Base-by-base conservation (phyloP, 2,329 filamentous ascomycete species). In the Juglanconis juglandina region DNA sequence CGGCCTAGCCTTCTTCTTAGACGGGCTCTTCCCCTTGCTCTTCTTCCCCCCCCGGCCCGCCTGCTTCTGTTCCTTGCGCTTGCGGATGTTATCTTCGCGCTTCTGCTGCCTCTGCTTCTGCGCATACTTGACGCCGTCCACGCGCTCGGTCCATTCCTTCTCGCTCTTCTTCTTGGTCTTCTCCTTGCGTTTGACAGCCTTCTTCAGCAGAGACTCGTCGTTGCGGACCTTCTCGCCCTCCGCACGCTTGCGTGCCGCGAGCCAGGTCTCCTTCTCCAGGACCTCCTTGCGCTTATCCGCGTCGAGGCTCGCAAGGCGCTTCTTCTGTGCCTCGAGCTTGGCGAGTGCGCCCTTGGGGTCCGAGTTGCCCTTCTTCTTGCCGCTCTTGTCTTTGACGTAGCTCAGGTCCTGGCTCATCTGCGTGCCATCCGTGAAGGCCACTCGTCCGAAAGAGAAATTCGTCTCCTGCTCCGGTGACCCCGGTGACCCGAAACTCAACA, bases 131-230 rank as follows among this genome's bases (percentile, higher is more conserved):
- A 98, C 87, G 35, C 87, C 88, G 34, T 89, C 85, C 44, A 85
- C 77, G 53, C 91, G 82, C 60, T 92, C 89, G 51, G 78, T 83
- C 91, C 95, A 98, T 70, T 95, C 92, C 71, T 89, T 88, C 73
- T 92, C 91, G 71, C 91, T 96, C 85, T 95, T 96, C 76, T 88
- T 89, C 85, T 97, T 98, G 56, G 84, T 80, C 66, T 88, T 86
- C 69, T 97, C 92, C 79, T 96, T 96, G 66, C 94, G 87, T 83
- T 97, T 97, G 66, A 98, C 80, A 0, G 93, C 90, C 81, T 96
- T 97, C 81, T 96, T 97, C 34, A 99, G 82, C 59, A 96, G 77
- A 50, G 84, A 86, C 64, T 92, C 91, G 72, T 96, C 92, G 70
- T 98, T 92, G 62, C 87, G 87, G 39, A 97, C 88, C 71, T 91